Evolutionary conservation across 805 yeast species (phyloP).

Genomic region (Yarrowia divulgata): DNA sequence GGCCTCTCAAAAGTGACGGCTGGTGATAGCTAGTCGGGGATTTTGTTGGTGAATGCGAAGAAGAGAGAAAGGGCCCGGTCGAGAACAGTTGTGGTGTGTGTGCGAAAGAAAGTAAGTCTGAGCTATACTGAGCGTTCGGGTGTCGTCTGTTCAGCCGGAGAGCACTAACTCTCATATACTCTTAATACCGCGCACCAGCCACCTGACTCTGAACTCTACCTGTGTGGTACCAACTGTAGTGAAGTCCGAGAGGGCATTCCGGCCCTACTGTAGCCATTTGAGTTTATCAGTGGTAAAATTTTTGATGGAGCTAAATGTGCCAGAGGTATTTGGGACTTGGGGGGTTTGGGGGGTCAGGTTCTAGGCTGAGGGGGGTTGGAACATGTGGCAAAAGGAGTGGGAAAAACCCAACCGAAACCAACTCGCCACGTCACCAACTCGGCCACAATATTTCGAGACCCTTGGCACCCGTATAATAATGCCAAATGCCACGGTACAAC

Average conservation of each 20-base stretch:
- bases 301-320: conserved; percentile 13
- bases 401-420: too few relatives aligned
- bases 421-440: too few relatives aligned
- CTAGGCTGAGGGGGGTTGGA: too few relatives aligned
- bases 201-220: conserved; percentile 35
- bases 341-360: not conserved
- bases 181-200: conserved; percentile 39
- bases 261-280: conserved; percentile 3
- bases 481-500: too few relatives aligned
- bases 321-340: not conserved
- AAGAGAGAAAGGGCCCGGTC: not conserved
- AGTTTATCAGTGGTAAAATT: conserved; percentile 30
- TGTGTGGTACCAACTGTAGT: too few relatives aligned
- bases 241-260: conserved; percentile 37
- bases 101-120: conserved; percentile 15
- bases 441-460: too few relatives aligned
- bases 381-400: too few relatives aligned
- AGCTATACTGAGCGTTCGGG: conserved; percentile 4
- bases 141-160: conserved; percentile 24
- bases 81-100: not conserved
- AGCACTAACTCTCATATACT: conserved; percentile 33
- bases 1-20: conserved; percentile 4
- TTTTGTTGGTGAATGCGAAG: not conserved
- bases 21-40: not conserved
- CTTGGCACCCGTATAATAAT: too few relatives aligned